These are phyloP conservation scores for Aspergillus candidus DNA, from an alignment of 2,329 filamentous ascomycete species.

Conservation along the genomic window DNA sequence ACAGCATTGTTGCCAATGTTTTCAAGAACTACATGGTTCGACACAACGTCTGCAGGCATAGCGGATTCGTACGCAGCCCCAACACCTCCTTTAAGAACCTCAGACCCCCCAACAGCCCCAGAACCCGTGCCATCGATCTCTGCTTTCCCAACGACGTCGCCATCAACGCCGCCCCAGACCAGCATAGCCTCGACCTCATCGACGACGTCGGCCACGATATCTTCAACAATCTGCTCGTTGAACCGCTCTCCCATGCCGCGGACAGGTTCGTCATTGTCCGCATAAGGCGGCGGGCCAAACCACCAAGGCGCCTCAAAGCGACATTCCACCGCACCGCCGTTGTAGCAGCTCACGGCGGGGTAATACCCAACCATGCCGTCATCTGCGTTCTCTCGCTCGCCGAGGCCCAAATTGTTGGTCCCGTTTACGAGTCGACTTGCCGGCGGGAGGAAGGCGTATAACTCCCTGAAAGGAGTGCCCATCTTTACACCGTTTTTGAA, in stretches of 20 bases:
- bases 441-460: slow-evolving; percentile 85
- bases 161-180: slow-evolving; percentile 52
- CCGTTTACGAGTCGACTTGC: slow-evolving; percentile 56
- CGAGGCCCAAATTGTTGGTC: slow-evolving; percentile 46
- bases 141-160: slow-evolving; percentile 26
- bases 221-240: slow-evolving; percentile 89
- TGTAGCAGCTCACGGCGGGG: slow-evolving; percentile 85
- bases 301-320: slow-evolving; percentile 95
- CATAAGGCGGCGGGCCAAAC: slow-evolving; percentile 63
- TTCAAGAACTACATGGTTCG: slow-evolving; percentile 1
- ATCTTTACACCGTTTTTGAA: slow-evolving; percentile 88
- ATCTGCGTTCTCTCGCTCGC: slow-evolving; percentile 79
- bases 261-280: slow-evolving; percentile 39
- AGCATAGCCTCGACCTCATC: slow-evolving; percentile 76
- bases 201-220: slow-evolving; percentile 84
- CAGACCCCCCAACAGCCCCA: slow-evolving; percentile 26
- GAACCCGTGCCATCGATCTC: slow-evolving; percentile 20
- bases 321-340: slow-evolving; percentile 81
- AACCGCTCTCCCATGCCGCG: slow-evolving; percentile 71
- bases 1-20: slow-evolving; percentile 19
- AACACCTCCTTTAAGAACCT: slow-evolving; percentile 28
- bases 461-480: slow-evolving; percentile 79
- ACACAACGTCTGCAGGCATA: slow-evolving; percentile 7
- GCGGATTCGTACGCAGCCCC: slow-evolving; percentile 26
- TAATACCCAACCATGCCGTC: slow-evolving; percentile 96